Evolutionary conservation across 2,329 filamentous ascomycete genomes (phyloP).

Genomic region (Aspergillus jensenii): DNA sequence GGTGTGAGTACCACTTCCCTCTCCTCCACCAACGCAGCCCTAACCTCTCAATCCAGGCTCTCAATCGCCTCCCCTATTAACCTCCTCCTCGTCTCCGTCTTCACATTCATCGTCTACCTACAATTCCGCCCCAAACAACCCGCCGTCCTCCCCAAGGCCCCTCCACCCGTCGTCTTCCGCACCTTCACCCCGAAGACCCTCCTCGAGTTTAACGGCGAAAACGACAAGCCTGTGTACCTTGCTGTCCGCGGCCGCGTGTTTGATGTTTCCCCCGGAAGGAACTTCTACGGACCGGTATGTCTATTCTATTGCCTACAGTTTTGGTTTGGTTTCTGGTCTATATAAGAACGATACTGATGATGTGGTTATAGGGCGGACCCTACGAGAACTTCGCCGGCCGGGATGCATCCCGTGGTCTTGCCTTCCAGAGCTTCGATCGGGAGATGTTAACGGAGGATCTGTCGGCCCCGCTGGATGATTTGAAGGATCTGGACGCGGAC

Average conservation of each 20-base stretch:
- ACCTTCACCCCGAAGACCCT: conserved; percentile 82
- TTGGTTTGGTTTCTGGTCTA: not conserved
- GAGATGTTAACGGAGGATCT: conserved; percentile 93
- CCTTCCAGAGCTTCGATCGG: conserved; percentile 88
- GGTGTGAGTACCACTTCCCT: conserved; percentile 30
- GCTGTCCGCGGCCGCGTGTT: conserved; percentile 91
- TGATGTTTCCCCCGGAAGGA: conserved; percentile 80
- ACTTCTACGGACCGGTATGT: conserved; percentile 83
- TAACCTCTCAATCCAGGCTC: conserved; percentile 40
- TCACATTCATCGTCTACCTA: conserved; percentile 57
- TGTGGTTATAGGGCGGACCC: conserved; percentile 63
- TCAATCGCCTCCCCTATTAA: conserved; percentile 61
- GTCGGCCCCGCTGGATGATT: conserved; percentile 74
- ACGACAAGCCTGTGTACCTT: conserved; percentile 76
- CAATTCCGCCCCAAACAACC: conserved; percentile 57
- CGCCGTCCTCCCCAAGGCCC: conserved; percentile 53
- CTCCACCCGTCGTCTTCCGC: conserved; percentile 75
- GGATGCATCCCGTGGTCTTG: conserved; percentile 84
- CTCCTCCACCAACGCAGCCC: not conserved
- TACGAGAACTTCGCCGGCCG: conserved; percentile 96
- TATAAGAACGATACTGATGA: not conserved
- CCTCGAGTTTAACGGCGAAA: conserved; percentile 78
- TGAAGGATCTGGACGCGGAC: conserved; percentile 69
- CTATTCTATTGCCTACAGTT: not conserved
- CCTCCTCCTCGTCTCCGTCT: conserved; percentile 59